Evolutionary conservation across 2,329 filamentous ascomycete species (phyloP).

Genomic region (Cordyceps tenuipes): DNA sequence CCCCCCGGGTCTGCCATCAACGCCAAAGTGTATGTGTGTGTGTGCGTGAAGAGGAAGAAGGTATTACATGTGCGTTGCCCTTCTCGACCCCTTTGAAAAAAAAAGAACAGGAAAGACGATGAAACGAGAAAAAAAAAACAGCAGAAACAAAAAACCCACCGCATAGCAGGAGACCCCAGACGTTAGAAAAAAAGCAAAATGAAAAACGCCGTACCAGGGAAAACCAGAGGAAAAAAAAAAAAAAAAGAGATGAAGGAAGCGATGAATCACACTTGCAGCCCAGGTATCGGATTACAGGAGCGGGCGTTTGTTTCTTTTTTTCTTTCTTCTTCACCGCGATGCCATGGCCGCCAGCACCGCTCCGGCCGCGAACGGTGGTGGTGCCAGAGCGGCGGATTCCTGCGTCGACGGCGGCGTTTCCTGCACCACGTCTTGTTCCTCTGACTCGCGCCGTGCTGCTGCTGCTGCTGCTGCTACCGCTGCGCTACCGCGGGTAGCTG

Average conservation of each 20-base stretch:
- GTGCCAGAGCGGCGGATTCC: not conserved
- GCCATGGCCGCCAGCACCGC: not conserved
- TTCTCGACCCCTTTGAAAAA: not conserved
- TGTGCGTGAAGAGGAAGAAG: not conserved
- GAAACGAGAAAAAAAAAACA: not conserved
- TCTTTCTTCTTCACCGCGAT: too few relatives aligned
- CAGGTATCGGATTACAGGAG: too few relatives aligned
- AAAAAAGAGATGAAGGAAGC: not conserved
- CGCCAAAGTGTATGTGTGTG: not conserved
- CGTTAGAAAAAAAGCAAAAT: too few relatives aligned
- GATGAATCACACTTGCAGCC: not conserved
- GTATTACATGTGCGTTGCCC: not conserved
- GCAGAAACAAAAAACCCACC: not conserved
- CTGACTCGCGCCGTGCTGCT: slow-evolving; percentile 18
- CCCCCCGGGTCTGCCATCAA: not conserved
- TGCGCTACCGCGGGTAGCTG: slow-evolving; percentile 11
- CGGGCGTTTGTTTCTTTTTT: not conserved
- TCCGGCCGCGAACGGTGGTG: not conserved
- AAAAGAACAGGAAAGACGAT: not conserved
- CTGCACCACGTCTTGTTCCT: slow-evolving; percentile 29
- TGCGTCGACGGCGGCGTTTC: slow-evolving; percentile 28
- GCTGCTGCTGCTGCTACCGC: slow-evolving; percentile 9
- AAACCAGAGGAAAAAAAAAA: not conserved
- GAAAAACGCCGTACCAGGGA: not conserved
- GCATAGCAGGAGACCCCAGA: too few relatives aligned